Conservation (phyloP, 2,329 filamentous ascomycete genomes). For the Passalora sequoiae region DNA sequence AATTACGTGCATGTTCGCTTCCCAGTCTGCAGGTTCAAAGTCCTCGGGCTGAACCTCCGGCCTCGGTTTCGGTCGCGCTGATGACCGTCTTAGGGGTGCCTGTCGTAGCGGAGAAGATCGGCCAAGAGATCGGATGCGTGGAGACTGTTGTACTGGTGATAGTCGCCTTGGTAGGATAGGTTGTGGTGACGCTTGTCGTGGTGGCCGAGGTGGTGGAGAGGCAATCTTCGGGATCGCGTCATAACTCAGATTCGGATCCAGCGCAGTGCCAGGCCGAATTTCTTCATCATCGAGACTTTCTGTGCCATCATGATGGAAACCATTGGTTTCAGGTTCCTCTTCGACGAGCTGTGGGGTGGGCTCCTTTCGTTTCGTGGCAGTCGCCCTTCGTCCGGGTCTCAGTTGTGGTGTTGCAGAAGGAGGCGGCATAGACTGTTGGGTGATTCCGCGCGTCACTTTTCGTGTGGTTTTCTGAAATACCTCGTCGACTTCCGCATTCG, state of each 20-base stretch:
- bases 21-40: too few relatives aligned
- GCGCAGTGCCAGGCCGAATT: neutral
- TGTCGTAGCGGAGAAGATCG: too few relatives aligned
- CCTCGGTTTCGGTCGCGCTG: too few relatives aligned
- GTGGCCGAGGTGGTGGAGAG: neutral
- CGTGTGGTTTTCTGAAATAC: slow-evolving; percentile 11
- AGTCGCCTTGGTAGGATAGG: too few relatives aligned
- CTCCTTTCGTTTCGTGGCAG: neutral
- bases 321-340: neutral
- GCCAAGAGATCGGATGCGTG: too few relatives aligned
- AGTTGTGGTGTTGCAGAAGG: neutral
- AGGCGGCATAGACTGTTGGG: neutral
- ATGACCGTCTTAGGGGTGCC: too few relatives aligned
- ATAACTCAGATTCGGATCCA: neutral
- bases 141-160: too few relatives aligned
- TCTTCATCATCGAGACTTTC: neutral
- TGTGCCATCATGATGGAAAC: neutral
- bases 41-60: too few relatives aligned
- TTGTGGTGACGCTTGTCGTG: neutral
- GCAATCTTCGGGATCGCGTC: neutral
- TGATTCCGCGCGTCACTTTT: slow-evolving; percentile 1
- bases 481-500: slow-evolving; percentile 12
- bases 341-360: neutral
- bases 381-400: too few relatives aligned
- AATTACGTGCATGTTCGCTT: too few relatives aligned